Evolutionary conservation across 73 alveolate species (phyloP).

Genomic region (Paramecium sexaurelia): DNA sequence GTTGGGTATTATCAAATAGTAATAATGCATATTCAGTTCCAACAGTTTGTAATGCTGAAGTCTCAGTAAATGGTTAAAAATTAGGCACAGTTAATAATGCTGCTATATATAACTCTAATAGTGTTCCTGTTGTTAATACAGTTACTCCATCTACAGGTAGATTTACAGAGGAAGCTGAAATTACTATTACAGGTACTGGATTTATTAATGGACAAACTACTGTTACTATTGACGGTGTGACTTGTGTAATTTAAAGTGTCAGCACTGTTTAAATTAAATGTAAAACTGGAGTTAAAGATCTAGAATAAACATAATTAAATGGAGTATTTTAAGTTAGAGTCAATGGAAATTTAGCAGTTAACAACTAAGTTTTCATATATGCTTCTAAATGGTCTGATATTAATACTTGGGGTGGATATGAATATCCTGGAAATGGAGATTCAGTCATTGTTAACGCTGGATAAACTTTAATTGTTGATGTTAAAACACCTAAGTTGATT

Average conservation of each 20-base stretch:
- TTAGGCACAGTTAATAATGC: neutral
- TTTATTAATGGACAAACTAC: constrained; percentile 58
- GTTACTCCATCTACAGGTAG: constrained; percentile 47
- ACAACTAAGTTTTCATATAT: constrained; percentile 70
- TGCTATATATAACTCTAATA: neutral
- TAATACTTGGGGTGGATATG: constrained; percentile 87
- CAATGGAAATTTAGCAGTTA: constrained; percentile 70
- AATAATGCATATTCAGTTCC: neutral
- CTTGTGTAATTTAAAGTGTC: constrained; percentile 54
- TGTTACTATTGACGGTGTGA: constrained; percentile 74
- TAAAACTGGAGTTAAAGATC: constrained; percentile 70
- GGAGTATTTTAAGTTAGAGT: constrained; percentile 24
- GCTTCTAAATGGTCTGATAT: constrained; percentile 75
- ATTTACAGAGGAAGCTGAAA: neutral
- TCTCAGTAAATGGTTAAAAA: constrained; percentile 24
- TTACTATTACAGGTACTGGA: constrained; percentile 54
- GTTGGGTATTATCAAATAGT: constrained; percentile 3
- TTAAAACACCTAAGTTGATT: constrained; percentile 70
- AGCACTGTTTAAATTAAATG: constrained; percentile 62
- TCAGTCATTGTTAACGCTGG: constrained; percentile 75
- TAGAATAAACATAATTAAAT: constrained; percentile 21
- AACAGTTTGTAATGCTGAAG: constrained; percentile 21
- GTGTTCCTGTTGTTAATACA: neutral
- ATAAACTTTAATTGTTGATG: constrained; percentile 73
- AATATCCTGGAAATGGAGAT: constrained; percentile 81